Percentiles rank a stretch among this genome's conserved stretches.
These are phyloP conservation scores for Pseudogymnoascus sp. DNA, from an alignment of 2,329 filamentous ascomycete genomes.

Conservation along the genomic window DNA sequence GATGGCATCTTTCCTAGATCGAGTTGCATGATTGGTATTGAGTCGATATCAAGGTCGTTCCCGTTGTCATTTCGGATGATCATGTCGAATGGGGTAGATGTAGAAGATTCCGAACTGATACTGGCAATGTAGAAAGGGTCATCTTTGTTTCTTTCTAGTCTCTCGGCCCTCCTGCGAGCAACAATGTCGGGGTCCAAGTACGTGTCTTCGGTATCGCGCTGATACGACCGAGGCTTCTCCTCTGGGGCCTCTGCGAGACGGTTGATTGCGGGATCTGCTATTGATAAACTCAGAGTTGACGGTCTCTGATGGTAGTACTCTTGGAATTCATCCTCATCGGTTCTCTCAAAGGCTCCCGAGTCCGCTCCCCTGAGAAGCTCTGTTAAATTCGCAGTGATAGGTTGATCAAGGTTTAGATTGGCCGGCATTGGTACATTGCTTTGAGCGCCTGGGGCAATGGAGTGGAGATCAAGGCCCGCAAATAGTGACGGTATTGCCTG, in stretches of 20 bases:
- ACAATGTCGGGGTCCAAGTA: slow-evolving; percentile 67
- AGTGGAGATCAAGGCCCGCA: slow-evolving; percentile 79
- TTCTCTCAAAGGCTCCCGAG: slow-evolving; percentile 39
- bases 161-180: slow-evolving; percentile 66
- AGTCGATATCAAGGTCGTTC: slow-evolving; percentile 79
- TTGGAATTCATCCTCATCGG: slow-evolving; percentile 60
- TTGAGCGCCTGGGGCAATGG: slow-evolving; percentile 76
- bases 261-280: slow-evolving; percentile 50
- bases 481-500: slow-evolving; percentile 88
- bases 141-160: slow-evolving; percentile 75
- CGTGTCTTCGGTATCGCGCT: slow-evolving; percentile 53
- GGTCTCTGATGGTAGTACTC: slow-evolving; percentile 55
- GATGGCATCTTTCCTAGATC: slow-evolving; percentile 55
- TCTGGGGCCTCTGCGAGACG: slow-evolving; percentile 42
- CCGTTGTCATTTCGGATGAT: slow-evolving; percentile 67
- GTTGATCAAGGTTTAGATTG: slow-evolving; percentile 68
- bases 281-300: slow-evolving; percentile 35
- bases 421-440: slow-evolving; percentile 74
- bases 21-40: slow-evolving; percentile 92
- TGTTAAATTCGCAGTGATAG: slow-evolving; percentile 70
- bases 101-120: slow-evolving; percentile 46
- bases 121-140: slow-evolving; percentile 88
- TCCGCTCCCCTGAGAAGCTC: slow-evolving; percentile 54
- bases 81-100: slow-evolving; percentile 70
- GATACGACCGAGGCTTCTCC: slow-evolving; percentile 46